Base-by-base conservation (phyloP, 176 grass and related monocot genomes). In the Rhynchospora tenuis region DNA sequence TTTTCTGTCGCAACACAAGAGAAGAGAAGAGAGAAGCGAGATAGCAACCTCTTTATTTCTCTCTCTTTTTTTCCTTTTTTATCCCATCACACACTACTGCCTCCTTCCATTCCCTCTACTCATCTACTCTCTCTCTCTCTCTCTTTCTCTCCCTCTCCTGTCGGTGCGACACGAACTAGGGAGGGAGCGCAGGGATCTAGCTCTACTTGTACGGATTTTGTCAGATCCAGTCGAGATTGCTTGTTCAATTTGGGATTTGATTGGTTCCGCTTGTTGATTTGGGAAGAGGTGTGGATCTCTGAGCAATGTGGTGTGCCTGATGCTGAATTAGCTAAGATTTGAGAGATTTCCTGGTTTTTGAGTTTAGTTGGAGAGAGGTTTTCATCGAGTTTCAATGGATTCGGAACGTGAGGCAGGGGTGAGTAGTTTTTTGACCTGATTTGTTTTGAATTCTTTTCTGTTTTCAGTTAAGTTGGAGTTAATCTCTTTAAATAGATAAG, bases 301-400 rank as follows among this genome's bases (percentile, higher is more conserved):
- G 51, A 44, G 80, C 80, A 82, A 82, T 82, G 80, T 19, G 60
- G 80, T 52, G 80, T 11, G n/a, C 6, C 31, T 9, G 23, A 46
- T 82, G 20, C 20, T 67, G 80, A 55, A 67, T 82, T n/a, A 62
- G 23, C 20, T 82, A 9, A 68, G 60, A 82, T 48, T 82, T 82
- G 15, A 46, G 61, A 68, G 14, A 2, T 68, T 67, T 68, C 38
- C 20, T 47, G 20, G 19, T 65, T 29, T 46, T 51, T n/a, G 3
- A 22, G 67, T 62, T 65, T 82, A 27, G 5, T 63, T 22, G 46
- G 11, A 27, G n/a, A 31, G 28, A 27, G 73, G 24, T 55, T 77
- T 55, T 77, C 58, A 26, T 50, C 47, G 9, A 28, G 80, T 9
- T 67, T 54, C 80, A 51, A 82, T 82, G 80, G 80, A 82, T 20